Evolutionary conservation across 78 protist genomes (phyloP), one percentile per base, ranked within the genome.

Genomic region (Isochrysis galbana): DNA sequence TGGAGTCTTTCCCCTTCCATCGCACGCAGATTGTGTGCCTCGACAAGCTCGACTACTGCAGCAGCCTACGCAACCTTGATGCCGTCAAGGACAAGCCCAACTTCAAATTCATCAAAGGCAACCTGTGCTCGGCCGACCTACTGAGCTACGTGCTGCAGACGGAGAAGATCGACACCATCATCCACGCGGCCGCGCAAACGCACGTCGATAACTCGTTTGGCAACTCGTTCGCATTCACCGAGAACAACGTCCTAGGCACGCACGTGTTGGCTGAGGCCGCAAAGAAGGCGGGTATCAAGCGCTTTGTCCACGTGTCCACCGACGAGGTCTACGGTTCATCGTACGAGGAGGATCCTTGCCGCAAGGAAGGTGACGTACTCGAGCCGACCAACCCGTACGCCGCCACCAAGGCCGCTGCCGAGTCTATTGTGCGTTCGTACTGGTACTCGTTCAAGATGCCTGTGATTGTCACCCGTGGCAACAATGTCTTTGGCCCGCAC

Each of bases 321-420:
- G 99, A 98, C 91, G 99, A 98, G 93, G 99, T 98, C 36, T 98
- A 98, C 93, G 99, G 99, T 25, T 39, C 84, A 29, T 36, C 47
- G 29, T 36, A 39, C 47, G 21, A 3, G 29, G 74, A 77, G 17
- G 84, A 77, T 23, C 25, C 17, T 23, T 1, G 84, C 32, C 84
- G 46, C 29, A 5, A 2, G 42, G 91, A 91, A 36, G 41, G 7
- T 36, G 51, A 89, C 54, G 61, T 92, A 5, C 90, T 97, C 39
- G 95, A 93, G 46, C 99, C 99, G 26, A 98, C 99, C 17, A 98
- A 98, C 91, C 99, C 99, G 26, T 98, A 98, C 51, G 94, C 99
- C 22, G 97, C 98, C 3, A 96, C 98, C n/a, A 98, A 98, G 94
- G 98, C 99, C 17, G 97, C 97, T 0, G 99, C 98, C 5, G 99